Evolutionary conservation across 768 basidiomycete species (phyloP).

Genomic region (Naganishia friedmannii): DNA sequence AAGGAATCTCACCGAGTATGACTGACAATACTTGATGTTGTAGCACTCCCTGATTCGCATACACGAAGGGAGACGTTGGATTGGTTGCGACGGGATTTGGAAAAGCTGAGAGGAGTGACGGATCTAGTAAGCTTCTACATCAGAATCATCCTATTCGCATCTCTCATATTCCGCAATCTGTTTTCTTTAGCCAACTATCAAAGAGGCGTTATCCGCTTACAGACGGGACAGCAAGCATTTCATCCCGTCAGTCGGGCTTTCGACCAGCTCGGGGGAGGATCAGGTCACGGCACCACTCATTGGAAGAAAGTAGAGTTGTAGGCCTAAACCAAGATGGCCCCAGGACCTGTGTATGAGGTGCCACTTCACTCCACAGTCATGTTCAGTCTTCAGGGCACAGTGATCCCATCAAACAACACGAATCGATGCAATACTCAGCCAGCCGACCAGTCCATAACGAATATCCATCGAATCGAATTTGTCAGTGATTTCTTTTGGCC

Average conservation of each 20-base stretch:
- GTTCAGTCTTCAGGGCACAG: too few species aligned
- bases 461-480: too few species aligned
- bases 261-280: conserved; percentile 24
- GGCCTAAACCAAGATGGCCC: neutral
- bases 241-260: conserved; percentile 41
- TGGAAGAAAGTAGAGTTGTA: conserved; percentile 2
- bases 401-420: too few species aligned
- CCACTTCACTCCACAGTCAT: too few species aligned
- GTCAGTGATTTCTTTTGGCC: too few species aligned
- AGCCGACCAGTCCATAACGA: too few species aligned
- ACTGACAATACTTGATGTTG: neutral
- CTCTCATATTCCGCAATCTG: neutral
- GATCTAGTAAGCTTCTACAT: conserved; percentile 40
- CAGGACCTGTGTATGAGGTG: too few species aligned
- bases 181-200: conserved; percentile 38
- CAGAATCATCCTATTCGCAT: neutral
- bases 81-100: conserved; percentile 45
- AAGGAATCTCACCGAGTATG: neutral
- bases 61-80: conserved; percentile 50
- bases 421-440: too few species aligned
- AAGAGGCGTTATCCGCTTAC: conserved; percentile 41
- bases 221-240: conserved; percentile 44
- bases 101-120: conserved; percentile 36
- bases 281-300: neutral
- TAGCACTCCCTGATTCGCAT: conserved; percentile 45